Conservation (phyloP, 148 eudicot species). For the Rhododendron williamsianum region DNA sequence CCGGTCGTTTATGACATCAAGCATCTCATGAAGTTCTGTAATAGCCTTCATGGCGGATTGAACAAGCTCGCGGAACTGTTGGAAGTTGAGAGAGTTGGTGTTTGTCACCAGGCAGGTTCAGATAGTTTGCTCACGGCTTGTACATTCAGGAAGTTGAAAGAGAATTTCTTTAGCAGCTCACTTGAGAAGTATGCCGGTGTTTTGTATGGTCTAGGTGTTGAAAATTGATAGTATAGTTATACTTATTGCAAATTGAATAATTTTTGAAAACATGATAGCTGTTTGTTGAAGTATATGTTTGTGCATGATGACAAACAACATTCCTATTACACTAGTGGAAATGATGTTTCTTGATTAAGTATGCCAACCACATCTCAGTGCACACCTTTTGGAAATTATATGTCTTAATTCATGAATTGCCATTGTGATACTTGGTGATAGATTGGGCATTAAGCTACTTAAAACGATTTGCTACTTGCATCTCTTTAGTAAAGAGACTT, state of each 20-base stretch:
- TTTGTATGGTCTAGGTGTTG: conserved; percentile 42
- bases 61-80: conserved; percentile 47
- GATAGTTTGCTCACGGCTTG: conserved; percentile 49
- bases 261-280: neutral
- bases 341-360: neutral
- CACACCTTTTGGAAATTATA: neutral
- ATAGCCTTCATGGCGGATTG: conserved; percentile 44
- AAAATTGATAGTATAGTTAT: conserved; percentile 21
- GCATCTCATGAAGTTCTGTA: conserved; percentile 45
- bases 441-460: neutral
- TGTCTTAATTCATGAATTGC: neutral
- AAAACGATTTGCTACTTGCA: neutral
- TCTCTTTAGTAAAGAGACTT: neutral
- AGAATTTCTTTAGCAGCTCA: conserved; percentile 40
- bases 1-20: conserved; percentile 41
- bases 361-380: neutral
- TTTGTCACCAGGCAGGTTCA: conserved; percentile 52
- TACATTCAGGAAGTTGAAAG: conserved; percentile 46
- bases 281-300: neutral
- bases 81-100: conserved; percentile 47
- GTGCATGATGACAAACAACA: neutral
- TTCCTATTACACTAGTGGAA: neutral
- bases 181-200: conserved; percentile 45
- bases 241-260: neutral
- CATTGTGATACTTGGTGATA: neutral